Base-by-base conservation (phyloP, 352 stramenopile species). In the Phytophthora parvispora region DNA sequence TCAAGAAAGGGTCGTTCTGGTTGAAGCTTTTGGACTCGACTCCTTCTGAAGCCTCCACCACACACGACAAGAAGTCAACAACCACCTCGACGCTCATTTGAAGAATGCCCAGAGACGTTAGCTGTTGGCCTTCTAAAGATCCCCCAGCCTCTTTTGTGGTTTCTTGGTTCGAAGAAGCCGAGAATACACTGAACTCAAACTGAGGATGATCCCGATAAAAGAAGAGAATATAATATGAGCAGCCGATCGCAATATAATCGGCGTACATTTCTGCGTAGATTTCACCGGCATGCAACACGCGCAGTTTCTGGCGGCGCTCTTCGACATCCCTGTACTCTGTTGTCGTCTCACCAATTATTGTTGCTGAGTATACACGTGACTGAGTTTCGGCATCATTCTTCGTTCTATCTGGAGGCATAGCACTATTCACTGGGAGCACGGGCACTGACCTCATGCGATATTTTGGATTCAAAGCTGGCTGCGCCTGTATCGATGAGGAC, bases 241-340 rank as follows among this genome's bases (percentile, higher is more conserved):
- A 85, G 25, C 74, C 68, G 50, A 87, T 78, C 4, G 74, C 74
- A 9, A 85, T 50, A 43, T 84, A 87, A 36, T 87, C 80, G 16
- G 71, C 74, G 54, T 81, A 84, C 77, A 85, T 85, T 57, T 82
- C 74, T 15, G 69, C 73, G 8, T 64, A 73, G 18, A 79, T 60
- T 45, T 84, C 76, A 1, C 54, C 62, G 2, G 58, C 53, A 31
- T 84, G 80, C 6, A 75, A 40, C 18, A 60, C 31, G 3, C 59
- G 24, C 0, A 67, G 10, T 38, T 66, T 70, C 28, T 34, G 47
- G 4, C 43, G 60, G 8, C 54, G 67, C 8, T 60, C 54, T 31
- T 57, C 32, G 15, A 47, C 55, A 36, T 60, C 31, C 28, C 25
- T 49, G 15, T 64, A 60, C 47, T 65, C 54, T 32, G 18, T 28